These are phyloP conservation scores for Wickerhamomyces chaumierensis DNA, from an alignment of 805 yeast genomes.

Conservation along the genomic window DNA sequence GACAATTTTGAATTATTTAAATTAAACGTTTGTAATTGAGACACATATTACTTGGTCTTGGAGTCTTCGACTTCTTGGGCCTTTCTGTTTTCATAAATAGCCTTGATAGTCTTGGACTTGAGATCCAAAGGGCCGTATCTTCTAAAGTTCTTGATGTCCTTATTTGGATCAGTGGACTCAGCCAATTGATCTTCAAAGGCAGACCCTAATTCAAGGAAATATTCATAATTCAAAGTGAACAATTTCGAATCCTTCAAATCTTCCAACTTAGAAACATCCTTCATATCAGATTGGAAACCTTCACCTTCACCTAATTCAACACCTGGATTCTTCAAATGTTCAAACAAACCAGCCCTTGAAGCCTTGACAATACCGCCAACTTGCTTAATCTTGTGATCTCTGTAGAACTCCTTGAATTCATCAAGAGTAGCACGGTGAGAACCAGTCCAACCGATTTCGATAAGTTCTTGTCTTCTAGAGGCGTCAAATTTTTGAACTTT, in stretches of 20 bases:
- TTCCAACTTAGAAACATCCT: conserved; percentile 26
- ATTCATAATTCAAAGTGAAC: conserved; percentile 46
- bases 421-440: conserved; percentile 60
- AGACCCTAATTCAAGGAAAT: conserved; percentile 39
- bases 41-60: conserved; percentile 8
- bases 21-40: no score
- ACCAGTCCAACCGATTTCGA: conserved; percentile 90
- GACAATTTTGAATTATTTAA: no score
- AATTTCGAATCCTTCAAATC: conserved; percentile 29
- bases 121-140: conserved; percentile 47
- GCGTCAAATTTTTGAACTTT: conserved; percentile 23
- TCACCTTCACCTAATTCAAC: conserved; percentile 62
- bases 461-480: conserved; percentile 30
- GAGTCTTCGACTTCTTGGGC: background rate
- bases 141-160: conserved; percentile 53
- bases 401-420: conserved; percentile 60
- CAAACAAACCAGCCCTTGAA: conserved; percentile 59
- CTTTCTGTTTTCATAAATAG: conserved; percentile 18
- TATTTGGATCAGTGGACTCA: conserved; percentile 22
- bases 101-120: conserved; percentile 28
- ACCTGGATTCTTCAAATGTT: conserved; percentile 46
- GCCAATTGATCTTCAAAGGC: conserved; percentile 29
- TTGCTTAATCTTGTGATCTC: conserved; percentile 49
- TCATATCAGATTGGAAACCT: conserved; percentile 54
- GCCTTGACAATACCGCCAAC: conserved; percentile 74